Evolutionary conservation across 164 flowering plant genomes (phyloP).

Genomic region (Sedum album): DNA sequence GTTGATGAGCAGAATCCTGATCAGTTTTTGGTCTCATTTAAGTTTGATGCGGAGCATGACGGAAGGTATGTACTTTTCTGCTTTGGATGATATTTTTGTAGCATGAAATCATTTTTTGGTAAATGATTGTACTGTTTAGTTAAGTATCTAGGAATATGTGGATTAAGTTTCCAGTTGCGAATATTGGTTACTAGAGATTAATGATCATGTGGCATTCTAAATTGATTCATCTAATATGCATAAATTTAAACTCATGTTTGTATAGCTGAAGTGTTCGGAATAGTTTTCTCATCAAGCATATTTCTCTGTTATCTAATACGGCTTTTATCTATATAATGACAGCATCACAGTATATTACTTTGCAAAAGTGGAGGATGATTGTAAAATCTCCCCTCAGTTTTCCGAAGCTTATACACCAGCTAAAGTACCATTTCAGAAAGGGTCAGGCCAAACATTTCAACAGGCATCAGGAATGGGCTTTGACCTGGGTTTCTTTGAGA

Average conservation of each 20-base stretch:
- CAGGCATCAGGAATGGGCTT: constrained; percentile 80
- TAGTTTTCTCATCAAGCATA: not conserved
- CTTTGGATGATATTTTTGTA: too few relatives aligned
- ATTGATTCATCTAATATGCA: too few relatives aligned
- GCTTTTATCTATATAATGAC: constrained; percentile 7
- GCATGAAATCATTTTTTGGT: too few relatives aligned
- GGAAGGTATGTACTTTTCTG: not conserved
- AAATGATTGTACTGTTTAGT: too few relatives aligned
- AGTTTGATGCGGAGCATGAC: constrained; percentile 7
- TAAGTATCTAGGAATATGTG: too few relatives aligned
- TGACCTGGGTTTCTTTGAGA: constrained; percentile 64
- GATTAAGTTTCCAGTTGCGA: not conserved
- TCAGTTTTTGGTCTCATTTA: constrained; percentile 7
- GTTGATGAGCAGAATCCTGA: constrained; percentile 8
- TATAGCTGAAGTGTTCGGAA: not conserved
- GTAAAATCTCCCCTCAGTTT: constrained; percentile 49
- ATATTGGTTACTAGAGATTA: not conserved
- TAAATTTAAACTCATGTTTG: not conserved
- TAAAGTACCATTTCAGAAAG: constrained; percentile 54
- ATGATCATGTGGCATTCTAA: not conserved
- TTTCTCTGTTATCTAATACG: not conserved
- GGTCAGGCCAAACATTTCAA: constrained; percentile 52
- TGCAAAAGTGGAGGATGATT: constrained; percentile 62
- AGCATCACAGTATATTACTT: constrained; percentile 72
- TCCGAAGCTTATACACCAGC: constrained; percentile 47